These are phyloP conservation scores for Allium sativum DNA, from an alignment of 106 monocot genomes.

Conservation along the genomic window DNA sequence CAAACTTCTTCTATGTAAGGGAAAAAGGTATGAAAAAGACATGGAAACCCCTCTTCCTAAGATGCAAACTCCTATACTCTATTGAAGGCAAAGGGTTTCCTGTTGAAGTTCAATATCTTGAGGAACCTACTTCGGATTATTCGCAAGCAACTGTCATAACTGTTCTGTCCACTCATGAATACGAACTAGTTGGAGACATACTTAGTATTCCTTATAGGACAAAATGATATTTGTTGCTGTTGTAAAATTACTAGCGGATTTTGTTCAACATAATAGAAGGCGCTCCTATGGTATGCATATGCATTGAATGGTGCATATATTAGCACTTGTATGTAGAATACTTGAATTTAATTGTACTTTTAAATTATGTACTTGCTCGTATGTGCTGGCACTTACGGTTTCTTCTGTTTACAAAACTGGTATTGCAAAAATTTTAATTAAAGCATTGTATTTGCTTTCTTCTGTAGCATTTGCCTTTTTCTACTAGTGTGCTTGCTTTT, in stretches of 20 bases:
- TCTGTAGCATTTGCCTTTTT: too few relatives aligned
- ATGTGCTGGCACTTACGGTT: too few relatives aligned
- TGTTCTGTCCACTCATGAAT: constrained; percentile 72
- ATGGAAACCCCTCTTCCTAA: constrained; percentile 27
- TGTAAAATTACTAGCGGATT: constrained; percentile 52
- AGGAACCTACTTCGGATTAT: constrained; percentile 87
- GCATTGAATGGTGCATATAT: too few relatives aligned
- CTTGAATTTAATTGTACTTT: too few relatives aligned
- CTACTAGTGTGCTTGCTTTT: too few relatives aligned
- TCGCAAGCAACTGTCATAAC: constrained; percentile 68
- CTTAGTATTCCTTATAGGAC: constrained; percentile 93
- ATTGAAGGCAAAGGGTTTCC: constrained; percentile 90
- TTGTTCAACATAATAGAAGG: constrained; percentile 23
- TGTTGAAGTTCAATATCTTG: constrained; percentile 80
- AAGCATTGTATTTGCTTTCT: too few relatives aligned
- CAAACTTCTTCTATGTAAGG: constrained; percentile 71
- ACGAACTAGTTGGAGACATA: constrained; percentile 98
- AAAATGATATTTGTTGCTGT: constrained; percentile 96
- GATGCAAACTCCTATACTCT: constrained; percentile 61
- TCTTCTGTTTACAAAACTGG: too few relatives aligned
- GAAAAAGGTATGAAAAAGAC: constrained; percentile 30
- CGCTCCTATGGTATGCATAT: constrained; percentile 41
- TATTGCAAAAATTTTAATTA: too few relatives aligned
- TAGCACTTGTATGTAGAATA: too few relatives aligned
- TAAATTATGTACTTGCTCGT: too few relatives aligned